Base-by-base conservation (phyloP, 768 basidiomycete genomes). In the Phaeotremella skinneri region DNA sequence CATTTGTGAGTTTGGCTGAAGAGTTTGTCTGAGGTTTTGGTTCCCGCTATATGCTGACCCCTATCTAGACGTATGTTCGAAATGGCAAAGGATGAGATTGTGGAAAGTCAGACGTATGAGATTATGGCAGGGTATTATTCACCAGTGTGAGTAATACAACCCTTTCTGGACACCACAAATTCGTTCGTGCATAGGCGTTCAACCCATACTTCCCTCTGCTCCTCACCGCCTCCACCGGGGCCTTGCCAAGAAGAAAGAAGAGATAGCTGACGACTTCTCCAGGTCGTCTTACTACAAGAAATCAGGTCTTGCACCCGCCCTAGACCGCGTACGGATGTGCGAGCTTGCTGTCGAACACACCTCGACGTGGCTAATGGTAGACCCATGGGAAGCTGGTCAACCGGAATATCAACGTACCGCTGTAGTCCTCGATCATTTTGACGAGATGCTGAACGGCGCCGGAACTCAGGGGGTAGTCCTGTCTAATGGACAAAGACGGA, bases 311-410 rank as follows among this genome's bases (percentile, higher is more conserved):
- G 85, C 96, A 53, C 88, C 86, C 60, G 90, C 91, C 47, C 77
- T 80, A 52, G 90, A 96, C 78, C 84, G 94, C 30, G 92, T 96
- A 76, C 83, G 89, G 53, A 71, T 79, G 79, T 79, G 78, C 62
- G 87, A 83, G 52, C 82, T 92, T 32, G 94, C 90, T 11, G 85
- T 91, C 31, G 88, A 92, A 74, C 86, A 93, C 72, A 91, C 93
- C 2, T 87, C 87, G 45, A 83, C 85, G 21, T 97, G 91, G 91
- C 82, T 99, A 45, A 97, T 96, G 92, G 88, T 97, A 43, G 96
- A 99, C 74, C 82, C 91, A 20, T 99, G 93, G 93, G 96, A 99
- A 78, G 91, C 93, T 14, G 87, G 90, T 76, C 93, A 91, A 78
- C 81, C 84, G 48, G 74, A 78, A 30, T 99, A 99, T 80, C 89